Conservation (phyloP, 2,329 filamentous ascomycete genomes). For the Coleophoma eucalyptorum region DNA sequence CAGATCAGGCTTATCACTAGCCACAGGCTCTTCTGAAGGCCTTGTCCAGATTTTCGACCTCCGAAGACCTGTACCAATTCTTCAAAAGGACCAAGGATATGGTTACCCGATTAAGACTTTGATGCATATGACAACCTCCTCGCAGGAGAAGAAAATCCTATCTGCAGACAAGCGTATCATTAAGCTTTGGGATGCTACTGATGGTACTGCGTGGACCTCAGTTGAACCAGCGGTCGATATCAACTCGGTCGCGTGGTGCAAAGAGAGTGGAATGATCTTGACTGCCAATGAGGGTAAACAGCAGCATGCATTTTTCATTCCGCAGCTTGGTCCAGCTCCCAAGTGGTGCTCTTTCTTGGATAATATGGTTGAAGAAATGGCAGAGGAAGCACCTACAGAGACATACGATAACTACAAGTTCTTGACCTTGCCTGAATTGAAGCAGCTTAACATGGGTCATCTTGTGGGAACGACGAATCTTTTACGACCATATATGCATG, state of each 20-base stretch:
- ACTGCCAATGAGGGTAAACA: conserved; percentile 96
- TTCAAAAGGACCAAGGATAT: conserved; percentile 95
- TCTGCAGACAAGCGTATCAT: conserved; percentile 94
- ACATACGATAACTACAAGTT: conserved; percentile 99
- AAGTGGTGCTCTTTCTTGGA: conserved; percentile 97
- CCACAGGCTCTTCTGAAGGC: conserved; percentile 82
- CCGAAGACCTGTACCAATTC: conserved; percentile 76
- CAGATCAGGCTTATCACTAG: conserved; percentile 77
- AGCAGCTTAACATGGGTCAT: conserved; percentile 80
- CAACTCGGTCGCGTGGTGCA: conserved; percentile 91
- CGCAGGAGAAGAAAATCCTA: conserved; percentile 80
- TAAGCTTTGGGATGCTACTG: conserved; percentile 87
- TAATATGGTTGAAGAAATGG: conserved; percentile 98
- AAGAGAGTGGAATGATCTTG: conserved; percentile 88
- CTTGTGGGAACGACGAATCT: conserved; percentile 87
- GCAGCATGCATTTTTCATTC: conserved; percentile 93
- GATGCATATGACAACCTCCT: conserved; percentile 65
- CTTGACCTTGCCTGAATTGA: conserved; percentile 82
- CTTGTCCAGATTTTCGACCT: conserved; percentile 90
- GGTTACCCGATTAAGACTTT: conserved; percentile 89
- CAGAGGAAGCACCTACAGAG: conserved; percentile 72
- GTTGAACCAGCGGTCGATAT: conserved; percentile 94
- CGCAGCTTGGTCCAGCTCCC: conserved; percentile 87
- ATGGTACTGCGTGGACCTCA: conserved; percentile 88
- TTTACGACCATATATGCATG: conserved; percentile 96